Base-by-base conservation (phyloP, 345 rosid species). In the Litchi chinensis region DNA sequence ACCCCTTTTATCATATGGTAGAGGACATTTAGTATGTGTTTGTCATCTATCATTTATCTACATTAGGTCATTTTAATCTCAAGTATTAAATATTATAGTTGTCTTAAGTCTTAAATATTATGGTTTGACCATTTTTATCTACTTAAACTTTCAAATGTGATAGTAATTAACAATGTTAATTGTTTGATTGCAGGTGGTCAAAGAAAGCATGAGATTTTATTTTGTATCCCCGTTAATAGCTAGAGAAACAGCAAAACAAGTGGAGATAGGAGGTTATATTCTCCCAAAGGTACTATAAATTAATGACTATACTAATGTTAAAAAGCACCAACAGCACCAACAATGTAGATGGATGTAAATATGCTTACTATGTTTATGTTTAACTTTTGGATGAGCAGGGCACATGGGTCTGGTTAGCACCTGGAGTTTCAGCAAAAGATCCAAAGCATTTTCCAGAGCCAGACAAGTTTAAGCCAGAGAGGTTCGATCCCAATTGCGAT, bases 381-480 rank as follows among this genome's bases (percentile, higher is more conserved):
- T 63, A 2, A 8, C 1, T 59, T 65, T 46, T 26, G 56, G 70
- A 56, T 46, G 72, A 26, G 48, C 86, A 95, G 97, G 96, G 95
- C 15, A 93, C 98, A 59, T 95, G 98, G 98, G 96, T 92, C 24
- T 95, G 98, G 98, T 79, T 92, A 81, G 99, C 99, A 3, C 87
- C 79, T 50, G 97, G 97, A 68, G 99, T 92, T 82, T 86, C 90
- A 11, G 95, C 97, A 70, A 93, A 92, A 76, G 99, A 95, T 80
- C 97, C 98, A 1, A 89, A 84, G 81, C 92, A 95, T 84, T 93
- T 93, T 87, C 92, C 95, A 0, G 91, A 93, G 46, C 97, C 98
- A 18, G 95, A 89, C 24, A 91, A 91, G 80, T 95, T 91, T 84
- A 90, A 71, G 85, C 99, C 96, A 5, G 95, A 93, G 82, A 89